These are phyloP conservation scores for Przewalskia tangutica DNA, from an alignment of 257 asterid genomes.

Conservation along the genomic window DNA sequence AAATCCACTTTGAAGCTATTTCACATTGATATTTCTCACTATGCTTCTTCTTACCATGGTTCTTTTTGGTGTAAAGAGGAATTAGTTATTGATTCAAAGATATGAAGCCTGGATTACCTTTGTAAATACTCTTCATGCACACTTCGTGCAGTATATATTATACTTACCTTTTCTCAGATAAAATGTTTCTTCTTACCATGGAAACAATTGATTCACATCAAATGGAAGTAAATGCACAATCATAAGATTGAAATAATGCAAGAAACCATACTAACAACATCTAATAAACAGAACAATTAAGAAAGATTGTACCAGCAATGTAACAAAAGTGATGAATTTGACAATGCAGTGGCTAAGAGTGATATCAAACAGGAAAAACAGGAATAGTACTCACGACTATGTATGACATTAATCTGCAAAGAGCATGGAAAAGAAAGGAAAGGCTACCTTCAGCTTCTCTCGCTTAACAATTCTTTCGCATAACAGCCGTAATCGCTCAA, in stretches of 20 bases:
- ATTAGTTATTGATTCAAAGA: neutral
- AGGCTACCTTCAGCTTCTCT: constrained; percentile 86
- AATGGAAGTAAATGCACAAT: neutral
- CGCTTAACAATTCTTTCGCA: constrained; percentile 88
- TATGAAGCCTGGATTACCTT: neutral
- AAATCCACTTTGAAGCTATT: neutral
- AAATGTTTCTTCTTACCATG: neutral
- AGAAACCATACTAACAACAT: neutral
- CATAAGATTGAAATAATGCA: neutral
- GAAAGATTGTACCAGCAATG: neutral
- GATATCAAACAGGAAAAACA: neutral
- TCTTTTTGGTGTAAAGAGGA: neutral
- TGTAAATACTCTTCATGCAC: neutral
- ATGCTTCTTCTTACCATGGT: neutral
- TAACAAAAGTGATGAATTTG: neutral
- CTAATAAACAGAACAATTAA: neutral
- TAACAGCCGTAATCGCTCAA: constrained; percentile 92
- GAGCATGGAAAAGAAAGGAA: neutral
- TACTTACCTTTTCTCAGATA: neutral
- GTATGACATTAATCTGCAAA: neutral
- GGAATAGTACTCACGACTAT: neutral
- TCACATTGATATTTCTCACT: neutral
- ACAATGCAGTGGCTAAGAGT: neutral
- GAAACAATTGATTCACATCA: neutral
- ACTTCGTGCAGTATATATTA: neutral